These are phyloP conservation scores for Cunninghamia lanceolata DNA, from an alignment of 75 land plant genomes.

Conservation along the genomic window DNA sequence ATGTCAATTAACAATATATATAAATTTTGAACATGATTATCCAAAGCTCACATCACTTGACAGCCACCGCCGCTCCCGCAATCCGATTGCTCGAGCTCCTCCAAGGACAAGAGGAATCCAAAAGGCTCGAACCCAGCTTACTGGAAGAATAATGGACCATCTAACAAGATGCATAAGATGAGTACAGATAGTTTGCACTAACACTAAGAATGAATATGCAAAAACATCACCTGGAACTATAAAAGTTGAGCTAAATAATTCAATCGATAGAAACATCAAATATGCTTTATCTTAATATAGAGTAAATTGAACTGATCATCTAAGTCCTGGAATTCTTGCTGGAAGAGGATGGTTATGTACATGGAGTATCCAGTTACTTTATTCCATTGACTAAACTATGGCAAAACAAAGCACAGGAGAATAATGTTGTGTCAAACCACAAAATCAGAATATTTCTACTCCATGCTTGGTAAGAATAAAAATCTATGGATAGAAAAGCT, in stretches of 20 bases:
- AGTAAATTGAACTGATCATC: neutral
- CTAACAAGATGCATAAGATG: constrained; percentile 31
- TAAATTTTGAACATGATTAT: neutral
- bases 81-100: constrained; percentile 77
- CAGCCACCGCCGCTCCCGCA: constrained; percentile 82
- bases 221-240: neutral
- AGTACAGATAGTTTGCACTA: constrained; percentile 4
- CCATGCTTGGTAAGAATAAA: neutral
- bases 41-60: constrained; percentile 48
- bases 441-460: neutral
- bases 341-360: neutral
- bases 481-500: neutral
- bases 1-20: neutral
- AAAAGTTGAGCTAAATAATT: constrained; percentile 4
- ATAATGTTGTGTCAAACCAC: neutral
- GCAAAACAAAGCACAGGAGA: neutral
- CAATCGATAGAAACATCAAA: neutral
- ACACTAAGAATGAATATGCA: neutral
- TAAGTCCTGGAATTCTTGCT: neutral
- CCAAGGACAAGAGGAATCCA: constrained; percentile 73
- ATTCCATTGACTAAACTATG: neutral
- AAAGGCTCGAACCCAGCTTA: constrained; percentile 77
- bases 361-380: neutral
- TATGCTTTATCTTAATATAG: neutral
- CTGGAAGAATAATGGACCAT: constrained; percentile 78